A percentile compares a stretch with the other conserved stretches of the same genome.
Conservation (phyloP, 345 rosid genomes). For the Populus davidiana region DNA sequence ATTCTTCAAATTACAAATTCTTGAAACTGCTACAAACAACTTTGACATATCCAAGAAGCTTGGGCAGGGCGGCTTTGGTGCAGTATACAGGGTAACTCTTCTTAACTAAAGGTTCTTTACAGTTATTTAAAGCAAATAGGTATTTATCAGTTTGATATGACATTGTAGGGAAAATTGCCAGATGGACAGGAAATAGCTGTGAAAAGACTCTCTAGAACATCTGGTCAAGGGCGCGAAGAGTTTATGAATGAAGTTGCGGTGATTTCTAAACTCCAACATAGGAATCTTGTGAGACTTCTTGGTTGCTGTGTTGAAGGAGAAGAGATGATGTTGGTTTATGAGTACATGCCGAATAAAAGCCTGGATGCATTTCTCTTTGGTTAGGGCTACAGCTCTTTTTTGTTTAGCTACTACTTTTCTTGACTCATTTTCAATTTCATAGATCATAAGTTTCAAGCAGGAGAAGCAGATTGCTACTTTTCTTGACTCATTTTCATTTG, state of each 20-base stretch:
- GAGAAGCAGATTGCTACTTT: no score
- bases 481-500: no score
- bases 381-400: background rate
- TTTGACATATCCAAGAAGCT: slow-evolving; percentile 8
- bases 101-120: background rate
- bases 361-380: slow-evolving; percentile 19
- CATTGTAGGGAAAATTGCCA: slow-evolving; percentile 15
- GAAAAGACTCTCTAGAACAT: slow-evolving; percentile 19
- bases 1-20: slow-evolving; percentile 6
- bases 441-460: no score
- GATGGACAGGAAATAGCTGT: slow-evolving; percentile 23
- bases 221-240: slow-evolving; percentile 19
- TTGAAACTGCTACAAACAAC: slow-evolving; percentile 15
- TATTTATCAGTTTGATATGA: background rate
- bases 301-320: no score
- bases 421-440: no score
- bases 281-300: no score
- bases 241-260: slow-evolving; percentile 18
- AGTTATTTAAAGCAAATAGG: background rate
- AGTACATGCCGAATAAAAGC: slow-evolving; percentile 15
- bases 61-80: slow-evolving; percentile 26
- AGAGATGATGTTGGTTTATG: no score
- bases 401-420: slow-evolving; percentile 6
- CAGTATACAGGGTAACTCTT: slow-evolving; percentile 17
- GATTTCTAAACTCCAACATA: slow-evolving; percentile 19